Evolutionary conservation across 2,329 filamentous ascomycete genomes (phyloP), one percentile per base, ranked within the genome.

Genomic region (Fusarium newnesense): DNA sequence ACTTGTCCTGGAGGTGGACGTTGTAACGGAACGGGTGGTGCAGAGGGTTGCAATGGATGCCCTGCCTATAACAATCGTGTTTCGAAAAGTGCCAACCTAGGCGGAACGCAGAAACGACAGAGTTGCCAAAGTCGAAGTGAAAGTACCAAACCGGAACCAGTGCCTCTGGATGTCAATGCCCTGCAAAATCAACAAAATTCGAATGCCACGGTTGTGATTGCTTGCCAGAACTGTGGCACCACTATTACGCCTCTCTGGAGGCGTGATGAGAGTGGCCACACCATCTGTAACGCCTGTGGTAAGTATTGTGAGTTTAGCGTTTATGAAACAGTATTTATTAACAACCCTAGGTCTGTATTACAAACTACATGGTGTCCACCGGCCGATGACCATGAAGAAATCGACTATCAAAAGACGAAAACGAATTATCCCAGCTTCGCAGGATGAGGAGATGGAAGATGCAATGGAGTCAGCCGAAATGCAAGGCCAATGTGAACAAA

Each of bases 251-350:
- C 96, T 19, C 86, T 99, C 19, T 99, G 96, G 96, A 90, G 96
- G 79, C 89, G 96, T 77, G 96, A 98, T 80, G 96, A 97, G 82
- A 92, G 92, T 76, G 96, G 96, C 4, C 95, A 98, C 83, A 97
- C 96, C 9, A 99, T 99, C 73, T 99, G 96, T 85, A 99, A 99
- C 83, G 96, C 96, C 58, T 99, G 96, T 85, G 96, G 95, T 97
- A 88, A 80, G 92, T 88, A 54, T 19, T 49, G 40, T 32, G 19
- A 34, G 21, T 44, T 40, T 24, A 40, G 19, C n/a, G 28, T 18
- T 24, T 46, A 28, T 19, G 12, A 34, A 30, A 34, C 19, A 26
- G 28, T 67, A 50, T 56, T 72, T 50, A 59, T 69, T 74, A 60
- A 75, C 54, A 36, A 36, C 15, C 32, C 8, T 74, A 97, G 95